Evolutionary conservation across 2,329 filamentous ascomycete genomes (phyloP).

Genomic region (Aspergillus sojae): DNA sequence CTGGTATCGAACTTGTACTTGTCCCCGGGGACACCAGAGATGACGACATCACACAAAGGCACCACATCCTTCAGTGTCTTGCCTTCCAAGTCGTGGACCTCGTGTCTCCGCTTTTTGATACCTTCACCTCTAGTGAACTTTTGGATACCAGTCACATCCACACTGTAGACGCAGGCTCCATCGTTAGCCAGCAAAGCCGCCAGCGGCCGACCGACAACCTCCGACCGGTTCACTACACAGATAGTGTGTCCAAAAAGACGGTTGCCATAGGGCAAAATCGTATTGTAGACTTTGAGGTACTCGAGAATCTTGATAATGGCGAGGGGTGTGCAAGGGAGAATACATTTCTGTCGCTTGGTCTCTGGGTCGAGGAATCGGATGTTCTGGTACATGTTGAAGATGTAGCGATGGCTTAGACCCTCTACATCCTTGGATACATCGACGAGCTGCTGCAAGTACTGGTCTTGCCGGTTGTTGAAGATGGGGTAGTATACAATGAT

Average conservation of each 20-base stretch:
- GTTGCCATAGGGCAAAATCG: slow-evolving; percentile 89
- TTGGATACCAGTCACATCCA: slow-evolving; percentile 89
- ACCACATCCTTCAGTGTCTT: slow-evolving; percentile 80
- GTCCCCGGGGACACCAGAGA: slow-evolving; percentile 86
- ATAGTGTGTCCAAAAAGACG: slow-evolving; percentile 90
- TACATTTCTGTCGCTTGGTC: slow-evolving; percentile 74
- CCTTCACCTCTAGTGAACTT: slow-evolving; percentile 89
- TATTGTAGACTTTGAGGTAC: slow-evolving; percentile 94
- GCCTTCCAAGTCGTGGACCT: slow-evolving; percentile 79
- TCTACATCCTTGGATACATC: slow-evolving; percentile 92
- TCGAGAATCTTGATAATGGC: slow-evolving; percentile 97
- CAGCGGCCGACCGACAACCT: slow-evolving; percentile 91
- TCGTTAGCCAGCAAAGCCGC: slow-evolving; percentile 95
- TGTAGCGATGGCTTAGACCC: slow-evolving; percentile 87
- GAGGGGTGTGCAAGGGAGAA: slow-evolving; percentile 92
- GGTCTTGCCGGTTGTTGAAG: slow-evolving; percentile 86
- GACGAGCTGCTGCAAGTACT: slow-evolving; percentile 94
- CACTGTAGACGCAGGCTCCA: slow-evolving; percentile 90
- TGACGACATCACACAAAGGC: slow-evolving; percentile 89
- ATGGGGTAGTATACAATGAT: slow-evolving; percentile 99
- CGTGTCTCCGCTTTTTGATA: slow-evolving; percentile 80
- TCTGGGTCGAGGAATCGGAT: slow-evolving; percentile 82
- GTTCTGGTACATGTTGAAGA: slow-evolving; percentile 99
- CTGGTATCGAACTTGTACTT: slow-evolving; percentile 86
- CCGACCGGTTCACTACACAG: slow-evolving; percentile 93